Evolutionary conservation across 805 yeast species (phyloP).

Genomic region (Candida ascalaphidarum): DNA sequence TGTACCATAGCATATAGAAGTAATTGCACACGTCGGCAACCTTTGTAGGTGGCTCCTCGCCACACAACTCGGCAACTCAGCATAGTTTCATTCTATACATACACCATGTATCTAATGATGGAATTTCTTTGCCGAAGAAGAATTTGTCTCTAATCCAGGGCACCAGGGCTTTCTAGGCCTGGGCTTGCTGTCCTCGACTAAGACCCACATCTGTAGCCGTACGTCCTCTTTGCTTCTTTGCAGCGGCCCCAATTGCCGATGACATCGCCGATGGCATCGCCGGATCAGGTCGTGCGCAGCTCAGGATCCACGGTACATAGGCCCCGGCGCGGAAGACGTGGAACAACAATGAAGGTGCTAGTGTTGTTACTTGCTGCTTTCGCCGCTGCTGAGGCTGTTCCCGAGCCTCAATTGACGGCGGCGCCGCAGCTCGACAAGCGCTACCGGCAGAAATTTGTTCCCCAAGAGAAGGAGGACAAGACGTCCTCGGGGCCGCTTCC

Average conservation of each 20-base stretch:
- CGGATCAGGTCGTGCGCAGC: background rate
- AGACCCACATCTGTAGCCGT: too few species aligned
- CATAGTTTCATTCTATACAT: conserved; percentile 36
- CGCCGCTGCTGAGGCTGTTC: conserved; percentile 1
- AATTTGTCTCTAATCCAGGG: conserved; percentile 15
- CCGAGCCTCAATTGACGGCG: conserved; percentile 5
- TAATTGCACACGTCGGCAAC: too few species aligned
- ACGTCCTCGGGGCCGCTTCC: conserved; percentile 24
- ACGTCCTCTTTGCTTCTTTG: too few species aligned
- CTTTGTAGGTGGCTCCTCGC: too few species aligned
- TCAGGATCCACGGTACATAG: too few species aligned
- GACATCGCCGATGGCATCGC: too few species aligned
- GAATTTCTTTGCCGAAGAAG: conserved; percentile 35
- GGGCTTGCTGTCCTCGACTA: too few species aligned
- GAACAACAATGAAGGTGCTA: conserved; percentile 6
- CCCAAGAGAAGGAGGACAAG: conserved; percentile 21
- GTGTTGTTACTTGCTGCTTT: conserved; percentile 2
- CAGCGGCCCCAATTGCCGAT: too few species aligned
- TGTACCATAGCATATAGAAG: too few species aligned
- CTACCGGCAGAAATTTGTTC: conserved; percentile 17
- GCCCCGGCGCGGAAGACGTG: too few species aligned
- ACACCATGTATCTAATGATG: conserved; percentile 34
- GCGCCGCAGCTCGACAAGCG: conserved; percentile 15
- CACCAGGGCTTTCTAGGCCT: conserved; percentile 8
- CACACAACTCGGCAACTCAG: too few species aligned